Evolutionary conservation across 345 rosid genomes (phyloP), one percentile per base, ranked within the genome.

Genomic region (Iberis pinnata): DNA sequence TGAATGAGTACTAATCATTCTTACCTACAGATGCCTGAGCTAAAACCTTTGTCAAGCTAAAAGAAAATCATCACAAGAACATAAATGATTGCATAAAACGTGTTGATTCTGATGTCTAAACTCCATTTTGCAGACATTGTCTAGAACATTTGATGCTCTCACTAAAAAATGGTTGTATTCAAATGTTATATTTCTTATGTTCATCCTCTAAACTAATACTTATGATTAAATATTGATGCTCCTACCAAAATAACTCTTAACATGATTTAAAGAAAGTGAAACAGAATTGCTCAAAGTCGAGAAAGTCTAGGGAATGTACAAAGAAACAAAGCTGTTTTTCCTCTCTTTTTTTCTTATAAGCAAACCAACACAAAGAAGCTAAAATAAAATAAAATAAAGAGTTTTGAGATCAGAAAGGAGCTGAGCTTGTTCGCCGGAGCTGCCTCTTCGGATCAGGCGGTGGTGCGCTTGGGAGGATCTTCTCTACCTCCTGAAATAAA

Each of bases 341-440:
- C 70, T 33, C 44, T 50, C 33, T 9, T 29, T 26, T 46, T 24
- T 49, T 13, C 40, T 31, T 46, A 41, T 64, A 57, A 58, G 53
- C 26, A 40, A 48, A 64, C 33, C 33, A 2, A 6, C 10, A 29
- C 56, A 49, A 1, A 49, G 43, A 20, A 3, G 25, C 25, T 9
- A 1, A 6, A 29, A 29, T 2, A 20, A 9, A 33, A 36, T 25
- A 45, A 53, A 3, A 29, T 13, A 29, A 51, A 16, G 13, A 38
- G 49, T 25, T 65, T 49, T 12, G 2, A 6, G 32, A 59, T 68
- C 63, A 61, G 63, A 60, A 55, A 54, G 85, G 64, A 42, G 87
- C 77, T 3, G 95, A 80, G 27, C 83, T 54, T 24, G 89, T 80
- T 68, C 95, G 65, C 4, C 88, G 74, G 27, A 82, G 88, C 69